These are phyloP conservation scores for Obba rivulosa DNA, from an alignment of 768 basidiomycete species.

Conservation along the genomic window DNA sequence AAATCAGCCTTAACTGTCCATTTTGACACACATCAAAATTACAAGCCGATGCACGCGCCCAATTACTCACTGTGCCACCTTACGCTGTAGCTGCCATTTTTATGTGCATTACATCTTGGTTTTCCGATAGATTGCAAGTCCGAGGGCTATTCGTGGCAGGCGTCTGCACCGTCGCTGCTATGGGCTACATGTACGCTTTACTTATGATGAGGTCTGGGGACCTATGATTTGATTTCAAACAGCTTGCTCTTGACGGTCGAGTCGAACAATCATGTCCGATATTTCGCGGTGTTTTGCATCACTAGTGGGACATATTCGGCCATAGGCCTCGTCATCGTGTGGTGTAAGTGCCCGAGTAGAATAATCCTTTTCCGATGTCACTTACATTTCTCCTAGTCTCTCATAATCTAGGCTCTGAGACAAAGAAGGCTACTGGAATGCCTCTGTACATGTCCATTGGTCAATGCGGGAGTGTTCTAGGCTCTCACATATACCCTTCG, in stretches of 20 bases:
- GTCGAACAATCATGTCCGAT: constrained; percentile 51
- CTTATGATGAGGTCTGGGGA: not conserved
- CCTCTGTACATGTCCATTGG: constrained; percentile 79
- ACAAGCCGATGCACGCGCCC: constrained; percentile 55
- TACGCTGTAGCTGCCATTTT: constrained; percentile 65
- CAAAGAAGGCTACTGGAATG: constrained; percentile 70
- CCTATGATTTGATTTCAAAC: not conserved
- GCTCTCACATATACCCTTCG: constrained; percentile 66
- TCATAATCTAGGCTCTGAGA: constrained; percentile 74
- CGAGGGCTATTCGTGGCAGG: constrained; percentile 46
- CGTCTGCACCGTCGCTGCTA: constrained; percentile 39
- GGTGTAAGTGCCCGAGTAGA: constrained; percentile 58
- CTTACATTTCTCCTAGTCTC: constrained; percentile 38
- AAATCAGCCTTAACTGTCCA: constrained; percentile 5
- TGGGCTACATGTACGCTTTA: constrained; percentile 55
- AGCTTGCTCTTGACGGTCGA: constrained; percentile 53
- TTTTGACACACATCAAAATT: constrained; percentile 6
- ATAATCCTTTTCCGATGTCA: constrained; percentile 5
- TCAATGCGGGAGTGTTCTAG: constrained; percentile 71
- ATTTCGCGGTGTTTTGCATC: constrained; percentile 74
- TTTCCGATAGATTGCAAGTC: constrained; percentile 60
- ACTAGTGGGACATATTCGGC: constrained; percentile 70
- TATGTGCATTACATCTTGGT: constrained; percentile 47
- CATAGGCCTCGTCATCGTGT: constrained; percentile 66
- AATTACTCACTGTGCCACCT: constrained; percentile 74